Percentiles rank a stretch among this genome's conserved stretches.
phyloP scores from a whole-genome alignment of 257 asterid genomes.

The Nicotiana undulata region DNA sequence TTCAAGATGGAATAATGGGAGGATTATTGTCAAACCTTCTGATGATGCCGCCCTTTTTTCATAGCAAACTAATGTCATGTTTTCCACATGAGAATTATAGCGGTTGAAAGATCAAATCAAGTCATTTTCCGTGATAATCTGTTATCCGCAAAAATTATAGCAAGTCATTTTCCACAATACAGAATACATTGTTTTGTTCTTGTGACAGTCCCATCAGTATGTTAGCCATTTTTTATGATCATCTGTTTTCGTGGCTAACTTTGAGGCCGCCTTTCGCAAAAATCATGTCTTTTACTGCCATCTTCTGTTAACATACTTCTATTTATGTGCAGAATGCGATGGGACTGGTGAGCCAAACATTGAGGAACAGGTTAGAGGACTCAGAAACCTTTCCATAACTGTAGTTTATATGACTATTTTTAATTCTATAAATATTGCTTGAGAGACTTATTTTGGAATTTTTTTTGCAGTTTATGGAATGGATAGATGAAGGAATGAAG shows the following conservation, averaged over 20 bases:
- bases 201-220: too few relatives aligned
- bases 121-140: too few relatives aligned
- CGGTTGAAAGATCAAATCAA: neutral
- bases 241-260: neutral
- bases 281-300: neutral
- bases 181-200: too few relatives aligned
- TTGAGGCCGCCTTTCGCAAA: neutral
- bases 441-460: neutral
- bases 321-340: slow-evolving; percentile 68
- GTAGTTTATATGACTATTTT: neutral
- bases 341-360: slow-evolving; percentile 97
- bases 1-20: neutral
- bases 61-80: neutral
- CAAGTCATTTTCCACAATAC: too few relatives aligned
- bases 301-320: neutral
- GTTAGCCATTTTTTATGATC: neutral
- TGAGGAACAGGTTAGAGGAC: slow-evolving; percentile 69
- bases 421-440: neutral
- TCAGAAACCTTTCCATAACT: neutral
- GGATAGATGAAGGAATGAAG: slow-evolving; percentile 78
- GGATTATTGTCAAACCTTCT: neutral
- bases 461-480: slow-evolving; percentile 69
- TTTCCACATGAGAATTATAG: neutral
- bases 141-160: too few relatives aligned
- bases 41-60: neutral